These are phyloP conservation scores for Leishmania turanica DNA, from an alignment of 208 protist species.

Conservation along the genomic window DNA sequence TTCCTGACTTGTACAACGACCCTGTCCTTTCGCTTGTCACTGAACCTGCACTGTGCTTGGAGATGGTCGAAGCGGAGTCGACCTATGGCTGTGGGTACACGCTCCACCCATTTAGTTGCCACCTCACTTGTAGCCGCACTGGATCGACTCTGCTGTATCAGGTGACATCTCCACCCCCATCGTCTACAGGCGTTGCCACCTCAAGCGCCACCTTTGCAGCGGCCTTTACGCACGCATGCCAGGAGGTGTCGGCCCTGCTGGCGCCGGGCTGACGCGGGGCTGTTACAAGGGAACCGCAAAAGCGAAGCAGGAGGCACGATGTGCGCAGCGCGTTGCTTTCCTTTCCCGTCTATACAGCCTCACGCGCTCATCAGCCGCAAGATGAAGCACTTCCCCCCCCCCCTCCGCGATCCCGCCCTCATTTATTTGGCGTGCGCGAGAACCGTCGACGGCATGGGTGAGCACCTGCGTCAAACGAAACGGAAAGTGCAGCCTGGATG, in stretches of 20 bases:
- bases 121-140: constrained; percentile 31
- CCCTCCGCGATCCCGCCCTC: too few relatives aligned
- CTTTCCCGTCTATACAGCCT: neutral
- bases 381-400: too few relatives aligned
- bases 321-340: neutral
- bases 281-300: neutral
- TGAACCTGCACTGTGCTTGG: constrained; percentile 9
- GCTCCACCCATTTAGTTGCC: constrained; percentile 23
- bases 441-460: neutral
- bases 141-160: constrained; percentile 24
- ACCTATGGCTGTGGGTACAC: constrained; percentile 21
- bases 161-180: constrained; percentile 13
- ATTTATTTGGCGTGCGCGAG: neutral
- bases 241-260: constrained; percentile 17
- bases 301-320: neutral
- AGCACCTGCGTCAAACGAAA: neutral
- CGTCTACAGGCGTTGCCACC: constrained; percentile 7
- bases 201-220: constrained; percentile 20
- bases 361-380: too few relatives aligned
- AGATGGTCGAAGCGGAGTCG: constrained; percentile 17
- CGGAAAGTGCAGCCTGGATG: neutral
- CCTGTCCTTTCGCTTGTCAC: constrained; percentile 5
- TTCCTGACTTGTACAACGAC: constrained; percentile 25
- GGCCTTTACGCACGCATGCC: constrained; percentile 23
- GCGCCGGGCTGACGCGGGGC: neutral